phyloP scores from a whole-genome alignment of 352 stramenopile genomes.

The Thalassiosira livingstoniorum region DNA sequence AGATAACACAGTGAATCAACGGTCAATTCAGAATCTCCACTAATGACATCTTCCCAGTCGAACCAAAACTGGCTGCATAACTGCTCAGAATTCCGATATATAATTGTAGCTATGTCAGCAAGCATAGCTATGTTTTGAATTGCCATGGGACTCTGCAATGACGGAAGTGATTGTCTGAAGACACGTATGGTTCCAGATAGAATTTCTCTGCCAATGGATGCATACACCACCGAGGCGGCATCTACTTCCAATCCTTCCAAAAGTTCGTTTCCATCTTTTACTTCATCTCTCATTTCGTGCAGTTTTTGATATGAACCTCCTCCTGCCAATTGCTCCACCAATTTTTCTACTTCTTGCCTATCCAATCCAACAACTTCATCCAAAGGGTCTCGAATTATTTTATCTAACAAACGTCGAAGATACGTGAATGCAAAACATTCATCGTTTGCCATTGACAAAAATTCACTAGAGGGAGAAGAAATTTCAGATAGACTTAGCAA shows the following conservation, averaged over 20 bases:
- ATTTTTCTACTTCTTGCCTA: neutral
- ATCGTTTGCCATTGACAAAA: conserved; percentile 62
- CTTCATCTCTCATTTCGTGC: conserved; percentile 4
- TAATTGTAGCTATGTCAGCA: conserved; percentile 52
- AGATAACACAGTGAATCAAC: conserved; percentile 64
- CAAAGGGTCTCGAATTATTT: conserved; percentile 49
- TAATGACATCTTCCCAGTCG: conserved; percentile 60
- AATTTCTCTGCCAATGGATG: conserved; percentile 73
- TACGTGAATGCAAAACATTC: conserved; percentile 70
- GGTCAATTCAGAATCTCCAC: conserved; percentile 14
- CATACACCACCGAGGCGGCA: conserved; percentile 60
- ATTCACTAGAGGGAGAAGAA: conserved; percentile 20
- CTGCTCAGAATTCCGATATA: conserved; percentile 62
- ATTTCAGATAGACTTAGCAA: conserved; percentile 54
- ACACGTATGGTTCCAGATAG: conserved; percentile 60
- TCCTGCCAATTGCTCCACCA: conserved; percentile 17
- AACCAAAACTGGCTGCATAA: conserved; percentile 74
- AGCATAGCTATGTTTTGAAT: conserved; percentile 73
- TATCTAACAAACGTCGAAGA: conserved; percentile 51
- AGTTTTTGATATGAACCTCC: too few relatives aligned
- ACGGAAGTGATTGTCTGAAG: conserved; percentile 53
- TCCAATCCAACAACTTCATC: neutral
- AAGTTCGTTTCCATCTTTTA: conserved; percentile 3
- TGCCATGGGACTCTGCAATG: conserved; percentile 42
- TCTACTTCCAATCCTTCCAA: conserved; percentile 18